Conservation (phyloP, 495 filamentous ascomycete genomes). For the Penicillium maclennaniae region DNA sequence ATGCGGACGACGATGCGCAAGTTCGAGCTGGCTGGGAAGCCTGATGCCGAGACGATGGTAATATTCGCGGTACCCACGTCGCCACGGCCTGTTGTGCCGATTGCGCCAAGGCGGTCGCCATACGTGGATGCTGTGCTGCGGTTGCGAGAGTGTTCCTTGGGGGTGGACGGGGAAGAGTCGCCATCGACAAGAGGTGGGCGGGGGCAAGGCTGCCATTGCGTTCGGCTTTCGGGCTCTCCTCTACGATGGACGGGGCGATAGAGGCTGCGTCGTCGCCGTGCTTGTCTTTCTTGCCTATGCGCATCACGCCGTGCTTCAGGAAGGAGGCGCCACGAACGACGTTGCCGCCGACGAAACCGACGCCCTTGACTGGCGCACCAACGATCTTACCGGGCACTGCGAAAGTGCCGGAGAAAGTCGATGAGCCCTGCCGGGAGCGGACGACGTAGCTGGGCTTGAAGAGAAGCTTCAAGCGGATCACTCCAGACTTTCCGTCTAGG, state of each 20-base stretch:
- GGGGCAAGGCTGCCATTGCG: constrained; percentile 36
- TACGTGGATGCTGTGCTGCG: constrained; percentile 60
- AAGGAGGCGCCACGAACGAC: constrained; percentile 87
- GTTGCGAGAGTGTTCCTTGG: constrained; percentile 56
- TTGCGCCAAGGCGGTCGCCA: constrained; percentile 45
- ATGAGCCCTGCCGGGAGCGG: constrained; percentile 81
- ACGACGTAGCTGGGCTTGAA: constrained; percentile 94
- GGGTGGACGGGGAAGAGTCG: constrained; percentile 32
- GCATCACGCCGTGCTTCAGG: constrained; percentile 72
- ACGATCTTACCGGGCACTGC: constrained; percentile 87
- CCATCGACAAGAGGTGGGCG: constrained; percentile 30
- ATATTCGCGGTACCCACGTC: constrained; percentile 76
- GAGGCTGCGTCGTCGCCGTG: constrained; percentile 50
- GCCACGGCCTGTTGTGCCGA: constrained; percentile 45
- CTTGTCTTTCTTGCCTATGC: constrained; percentile 49
- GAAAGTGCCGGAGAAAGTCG: constrained; percentile 92
- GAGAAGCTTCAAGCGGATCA: constrained; percentile 75
- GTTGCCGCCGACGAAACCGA: constrained; percentile 71
- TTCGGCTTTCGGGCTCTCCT: constrained; percentile 38
- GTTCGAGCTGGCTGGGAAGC: constrained; percentile 74
- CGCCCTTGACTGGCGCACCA: constrained; percentile 89
- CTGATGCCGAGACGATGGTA: constrained; percentile 72
- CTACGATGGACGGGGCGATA: constrained; percentile 10
- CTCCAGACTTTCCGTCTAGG: constrained; percentile 86
- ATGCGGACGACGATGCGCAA: constrained; percentile 74